Evolutionary conservation across 78 protist genomes (phyloP), one percentile per base, ranked within the genome.

Genomic region (Dictyostelium firmibasis): DNA sequence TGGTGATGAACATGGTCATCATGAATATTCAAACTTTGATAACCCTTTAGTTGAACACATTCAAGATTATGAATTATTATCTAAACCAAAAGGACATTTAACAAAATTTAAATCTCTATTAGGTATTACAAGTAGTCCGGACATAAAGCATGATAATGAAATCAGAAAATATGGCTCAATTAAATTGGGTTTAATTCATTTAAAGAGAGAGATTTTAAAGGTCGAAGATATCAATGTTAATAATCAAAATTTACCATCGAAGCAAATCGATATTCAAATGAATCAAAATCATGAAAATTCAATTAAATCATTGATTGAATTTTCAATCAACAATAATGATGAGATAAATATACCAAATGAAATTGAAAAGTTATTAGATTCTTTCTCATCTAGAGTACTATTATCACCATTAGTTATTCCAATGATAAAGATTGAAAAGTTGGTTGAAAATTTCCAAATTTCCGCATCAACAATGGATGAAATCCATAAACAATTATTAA

Each of bases 261-360:
- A 77, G 41, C 29, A 41, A 43, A 77, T 77, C 23, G 83, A 77
- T 38, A 2, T 13, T 20, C 27, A 38, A 77, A 43, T 41, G 62
- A 77, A 43, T 77, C 44, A 36, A 76, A 77, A 43, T 43, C 83
- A 77, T n/a, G 83, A 77, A 35, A 77, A 77, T 10, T 36, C 44
- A 31, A 41, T 77, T 9, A 41, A 38, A n/a, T 41, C 64, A 41
- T n/a, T 77, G 10, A 38, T 20, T n/a, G 83, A 41, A 23, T 41
- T 77, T 77, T 3, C 47, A 23, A 38, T 77, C 7, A 35, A 77
- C 3, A n/a, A 6, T 23, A 9, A 8, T 18, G 29, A 35, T 18
- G 44, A n/a, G 11, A 38, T 18, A 36, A 77, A 25, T n/a, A 23
- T 47, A 29, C 85, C 85, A 23, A 47, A 44, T 13, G 72, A 79